These are phyloP conservation scores for Boletus subcaerulescens DNA, from an alignment of 768 basidiomycete genomes.

Conservation along the genomic window DNA sequence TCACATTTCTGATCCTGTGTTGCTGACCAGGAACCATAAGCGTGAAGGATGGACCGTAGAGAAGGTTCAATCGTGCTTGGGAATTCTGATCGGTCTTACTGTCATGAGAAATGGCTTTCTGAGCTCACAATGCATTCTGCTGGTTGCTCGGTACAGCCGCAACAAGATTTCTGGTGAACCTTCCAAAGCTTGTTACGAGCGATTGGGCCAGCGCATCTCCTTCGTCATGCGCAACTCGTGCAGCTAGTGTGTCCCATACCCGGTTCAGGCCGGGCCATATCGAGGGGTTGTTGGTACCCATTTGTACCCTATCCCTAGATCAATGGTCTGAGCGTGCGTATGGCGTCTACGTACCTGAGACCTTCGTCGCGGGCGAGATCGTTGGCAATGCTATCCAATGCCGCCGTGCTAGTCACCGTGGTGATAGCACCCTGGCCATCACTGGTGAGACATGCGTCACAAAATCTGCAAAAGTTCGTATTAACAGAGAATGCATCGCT, in stretches of 20 bases:
- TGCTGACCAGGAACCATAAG: slow-evolving; percentile 74
- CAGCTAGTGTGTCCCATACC: slow-evolving; percentile 46
- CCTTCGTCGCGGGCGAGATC: slow-evolving; percentile 47
- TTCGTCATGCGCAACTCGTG: slow-evolving; percentile 35
- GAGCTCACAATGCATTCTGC: slow-evolving; percentile 63
- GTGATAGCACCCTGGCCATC: slow-evolving; percentile 18
- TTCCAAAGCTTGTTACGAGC: slow-evolving; percentile 55
- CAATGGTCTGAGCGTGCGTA: not conserved
- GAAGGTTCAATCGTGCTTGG: slow-evolving; percentile 67
- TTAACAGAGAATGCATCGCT: slow-evolving; percentile 9
- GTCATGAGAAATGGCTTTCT: not conserved
- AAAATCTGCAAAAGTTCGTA: slow-evolving; percentile 41
- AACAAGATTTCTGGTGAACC: slow-evolving; percentile 81
- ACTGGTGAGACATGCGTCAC: slow-evolving; percentile 38
- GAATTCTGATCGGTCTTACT: slow-evolving; percentile 2
- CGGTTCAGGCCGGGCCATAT: slow-evolving; percentile 56
- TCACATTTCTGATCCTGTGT: slow-evolving; percentile 61
- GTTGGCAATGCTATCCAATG: slow-evolving; percentile 51
- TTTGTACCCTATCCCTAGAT: slow-evolving; percentile 26
- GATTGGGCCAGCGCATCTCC: slow-evolving; percentile 34
- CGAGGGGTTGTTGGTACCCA: slow-evolving; percentile 39
- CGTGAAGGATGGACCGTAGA: slow-evolving; percentile 64
- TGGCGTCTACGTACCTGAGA: slow-evolving; percentile 29
- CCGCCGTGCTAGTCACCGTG: slow-evolving; percentile 15
- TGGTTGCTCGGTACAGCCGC: slow-evolving; percentile 78